Base-by-base conservation (phyloP, 345 rosid species). In the Pugionium cornutum region DNA sequence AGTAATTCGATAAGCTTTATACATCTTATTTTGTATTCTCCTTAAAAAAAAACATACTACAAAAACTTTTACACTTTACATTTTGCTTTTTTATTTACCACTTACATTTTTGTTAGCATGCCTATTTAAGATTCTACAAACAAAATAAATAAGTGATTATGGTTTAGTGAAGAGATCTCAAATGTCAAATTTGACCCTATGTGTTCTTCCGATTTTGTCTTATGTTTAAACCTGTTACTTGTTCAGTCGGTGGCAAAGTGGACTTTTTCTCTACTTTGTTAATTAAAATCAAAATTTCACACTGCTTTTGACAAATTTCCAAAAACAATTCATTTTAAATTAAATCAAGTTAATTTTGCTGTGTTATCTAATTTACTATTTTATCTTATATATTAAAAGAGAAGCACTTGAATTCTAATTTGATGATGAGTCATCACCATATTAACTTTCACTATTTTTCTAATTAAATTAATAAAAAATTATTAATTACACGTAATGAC, bases 161-260 rank as follows among this genome's bases (percentile, higher is more conserved):
- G 36, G 1, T 28, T 51, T n/a, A 36, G 53, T 45, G 18, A 62
- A 53, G 28, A 44, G 3, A 32, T 3, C 33, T 43, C 3, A 57
- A 47, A 37, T 39, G 47, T 8, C 67, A 2, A 52, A 30, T 8
- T 47, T 63, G 45, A 11, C 43, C 27, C 5, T 36, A 45, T 32
- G 9, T 64, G 39, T 49, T 42, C 40, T 41, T 54, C 32, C 11
- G 29, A 37, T 27, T 72, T 72, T 65, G 76, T 65, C 70, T 64
- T 30, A 53, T 64, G 70, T 49, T 10, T 41, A 57, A 72, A 72
- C 66, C 42, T 30, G 58, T 33, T 32, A 64, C 65, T 49, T 49
- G 59, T 64, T 71, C 64, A 52, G 64, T 63, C 64, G 68, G 75
- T 71, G 59, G 29, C 46, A 56, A 71, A 71, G 75, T 71, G 47